phyloP scores from a whole-genome alignment of 2,329 filamentous ascomycete genomes.

The Verticillium isaacii region DNA sequence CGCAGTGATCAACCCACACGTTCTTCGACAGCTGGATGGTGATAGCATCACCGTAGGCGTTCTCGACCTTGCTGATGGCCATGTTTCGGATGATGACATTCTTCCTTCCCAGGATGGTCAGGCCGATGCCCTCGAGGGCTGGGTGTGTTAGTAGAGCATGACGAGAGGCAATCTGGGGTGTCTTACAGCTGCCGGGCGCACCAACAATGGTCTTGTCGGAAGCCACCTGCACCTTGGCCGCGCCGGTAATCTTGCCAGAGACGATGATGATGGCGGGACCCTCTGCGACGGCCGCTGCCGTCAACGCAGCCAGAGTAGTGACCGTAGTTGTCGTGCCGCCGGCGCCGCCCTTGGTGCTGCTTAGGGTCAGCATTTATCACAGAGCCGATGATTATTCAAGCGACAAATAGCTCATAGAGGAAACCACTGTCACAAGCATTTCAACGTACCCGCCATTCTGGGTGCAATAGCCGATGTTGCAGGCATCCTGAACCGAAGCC shows the following conservation, averaged over 20 bases:
- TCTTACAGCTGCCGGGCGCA: slow-evolving; percentile 15
- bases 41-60: slow-evolving; percentile 50
- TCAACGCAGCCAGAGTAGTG: slow-evolving; percentile 37
- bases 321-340: slow-evolving; percentile 32
- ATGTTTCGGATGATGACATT: slow-evolving; percentile 58
- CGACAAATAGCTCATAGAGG: background rate
- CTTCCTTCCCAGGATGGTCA: slow-evolving; percentile 40
- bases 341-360: slow-evolving; percentile 9
- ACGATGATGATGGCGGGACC: slow-evolving; percentile 30
- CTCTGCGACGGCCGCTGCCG: slow-evolving; percentile 35
- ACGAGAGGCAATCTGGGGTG: too few species aligned
- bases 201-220: slow-evolving; percentile 38
- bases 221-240: slow-evolving; percentile 29
- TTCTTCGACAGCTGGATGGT: slow-evolving; percentile 48
- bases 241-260: slow-evolving; percentile 27
- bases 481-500: slow-evolving; percentile 9
- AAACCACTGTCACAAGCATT: background rate
- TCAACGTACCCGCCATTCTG: slow-evolving; percentile 10
- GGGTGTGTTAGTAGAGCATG: background rate
- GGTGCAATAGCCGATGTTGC: slow-evolving; percentile 11
- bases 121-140: slow-evolving; percentile 35
- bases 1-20: slow-evolving; percentile 60
- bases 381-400: too few species aligned
- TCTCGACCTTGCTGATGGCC: slow-evolving; percentile 48
- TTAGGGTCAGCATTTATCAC: background rate